Evolutionary conservation across 2,329 filamentous ascomycete species (phyloP).

Genomic region (Xylaria multiplex): DNA sequence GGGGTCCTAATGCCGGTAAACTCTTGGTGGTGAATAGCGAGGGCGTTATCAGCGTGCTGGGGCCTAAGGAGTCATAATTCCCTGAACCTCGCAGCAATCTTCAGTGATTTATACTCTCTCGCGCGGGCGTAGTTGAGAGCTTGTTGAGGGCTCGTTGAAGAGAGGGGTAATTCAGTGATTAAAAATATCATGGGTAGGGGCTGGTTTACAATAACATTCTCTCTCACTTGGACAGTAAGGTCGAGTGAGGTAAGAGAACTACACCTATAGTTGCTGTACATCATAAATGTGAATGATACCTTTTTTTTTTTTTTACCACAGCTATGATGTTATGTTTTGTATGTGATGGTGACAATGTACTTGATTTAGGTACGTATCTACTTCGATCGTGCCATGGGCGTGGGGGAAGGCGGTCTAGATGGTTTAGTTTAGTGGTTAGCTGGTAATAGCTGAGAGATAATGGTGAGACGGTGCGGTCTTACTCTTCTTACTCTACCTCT

Average conservation of each 20-base stretch:
- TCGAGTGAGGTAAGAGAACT: neutral
- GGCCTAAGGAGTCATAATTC: slow-evolving; percentile 56
- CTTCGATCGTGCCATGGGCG: no score
- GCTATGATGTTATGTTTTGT: neutral
- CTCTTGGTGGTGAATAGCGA: slow-evolving; percentile 79
- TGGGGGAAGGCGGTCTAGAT: no score
- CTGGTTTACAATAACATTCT: slow-evolving; percentile 3
- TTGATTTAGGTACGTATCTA: neutral
- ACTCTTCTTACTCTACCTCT: no score
- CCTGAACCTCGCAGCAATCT: no score
- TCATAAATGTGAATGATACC: slow-evolving; percentile 29
- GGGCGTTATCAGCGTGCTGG: slow-evolving; percentile 77
- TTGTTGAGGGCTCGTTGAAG: neutral
- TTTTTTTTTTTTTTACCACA: neutral
- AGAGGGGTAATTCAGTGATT: neutral
- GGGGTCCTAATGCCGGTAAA: slow-evolving; percentile 79
- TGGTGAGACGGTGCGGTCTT: no score
- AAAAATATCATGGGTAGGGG: slow-evolving; percentile 1
- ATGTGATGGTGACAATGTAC: neutral
- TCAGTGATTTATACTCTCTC: no score
- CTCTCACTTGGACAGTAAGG: neutral
- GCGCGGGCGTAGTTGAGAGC: neutral
- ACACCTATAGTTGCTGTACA: slow-evolving; percentile 4
- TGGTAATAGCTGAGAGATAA: no score
- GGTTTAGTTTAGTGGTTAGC: no score